phyloP scores from a whole-genome alignment of 768 basidiomycete species.

The Termitomyces titanicus region DNA sequence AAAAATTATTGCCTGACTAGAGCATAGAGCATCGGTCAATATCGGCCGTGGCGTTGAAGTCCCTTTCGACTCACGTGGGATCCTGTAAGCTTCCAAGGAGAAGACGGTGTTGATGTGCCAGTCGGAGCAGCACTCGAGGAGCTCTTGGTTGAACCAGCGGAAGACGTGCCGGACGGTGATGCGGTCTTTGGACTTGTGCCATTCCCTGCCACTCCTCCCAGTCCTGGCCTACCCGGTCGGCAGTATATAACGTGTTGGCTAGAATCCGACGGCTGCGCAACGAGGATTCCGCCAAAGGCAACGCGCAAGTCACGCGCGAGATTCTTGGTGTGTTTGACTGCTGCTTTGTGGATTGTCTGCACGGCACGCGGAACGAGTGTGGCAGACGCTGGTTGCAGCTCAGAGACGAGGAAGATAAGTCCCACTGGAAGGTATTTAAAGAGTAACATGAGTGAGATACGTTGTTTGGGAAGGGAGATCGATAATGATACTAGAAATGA shows the following conservation, averaged over 20 bases:
- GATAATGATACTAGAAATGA: slow-evolving; percentile 16
- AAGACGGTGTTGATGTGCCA: slow-evolving; percentile 26
- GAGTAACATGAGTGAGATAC: slow-evolving; percentile 16
- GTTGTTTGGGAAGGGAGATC: slow-evolving; percentile 2
- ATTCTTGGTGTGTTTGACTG: slow-evolving; percentile 53
- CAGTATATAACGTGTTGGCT: slow-evolving; percentile 38
- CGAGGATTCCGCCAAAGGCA: slow-evolving; percentile 54
- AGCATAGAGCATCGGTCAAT: neutral
- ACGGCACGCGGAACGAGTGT: slow-evolving; percentile 39
- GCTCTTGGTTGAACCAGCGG: slow-evolving; percentile 13
- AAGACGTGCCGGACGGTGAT: neutral
- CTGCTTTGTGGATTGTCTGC: slow-evolving; percentile 48
- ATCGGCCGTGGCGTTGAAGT: neutral
- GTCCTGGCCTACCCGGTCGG: slow-evolving; percentile 31
- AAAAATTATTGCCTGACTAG: slow-evolving; percentile 70
- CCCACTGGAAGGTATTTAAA: slow-evolving; percentile 29
- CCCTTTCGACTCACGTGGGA: slow-evolving; percentile 44
- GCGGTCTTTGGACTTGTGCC: slow-evolving; percentile 6
- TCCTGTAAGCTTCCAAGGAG: slow-evolving; percentile 58
- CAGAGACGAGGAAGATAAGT: slow-evolving; percentile 32
- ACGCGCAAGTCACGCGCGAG: slow-evolving; percentile 69
- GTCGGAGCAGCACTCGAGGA: slow-evolving; percentile 18
- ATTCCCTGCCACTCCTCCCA: slow-evolving; percentile 16
- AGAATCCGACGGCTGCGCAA: slow-evolving; percentile 28
- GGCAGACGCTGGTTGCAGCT: slow-evolving; percentile 22